Base-by-base conservation (phyloP, 2,329 filamentous ascomycete genomes). In the Verticillium albo-atrum region DNA sequence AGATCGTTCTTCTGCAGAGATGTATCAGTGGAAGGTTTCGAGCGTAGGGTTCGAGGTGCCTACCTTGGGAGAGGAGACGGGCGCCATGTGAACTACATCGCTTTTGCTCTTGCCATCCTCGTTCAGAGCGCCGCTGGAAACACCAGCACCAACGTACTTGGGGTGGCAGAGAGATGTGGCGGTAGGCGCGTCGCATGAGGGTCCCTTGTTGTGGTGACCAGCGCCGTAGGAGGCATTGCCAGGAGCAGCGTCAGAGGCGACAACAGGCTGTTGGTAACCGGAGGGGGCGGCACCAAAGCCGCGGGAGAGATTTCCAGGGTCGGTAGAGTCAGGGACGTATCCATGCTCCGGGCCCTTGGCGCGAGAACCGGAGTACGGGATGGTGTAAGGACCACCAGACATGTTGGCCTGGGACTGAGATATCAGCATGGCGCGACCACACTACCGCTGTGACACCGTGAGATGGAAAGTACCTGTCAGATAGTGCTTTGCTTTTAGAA, bases 321-420 rank as follows among this genome's bases (percentile, higher is more conserved):
- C n/a, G 20, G n/a, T 20, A 50, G 27, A 27, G 17, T 55, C 58
- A 17, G 58, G 58, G 12, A 61, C 53, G 15, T 62, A 51, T 25
- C 63, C 64, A 14, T 63, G 56, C 23, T 59, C 60, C 6, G 60
- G 64, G 54, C 61, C 66, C 35, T 66, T 54, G n/a, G 66, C 62
- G 15, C 66, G 63, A 6, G 61, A 61, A 20, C 67, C 66, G 9
- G 65, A 68, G 62, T 70, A 69, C 23, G 68, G 68, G 17, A 66
- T 63, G 15, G 67, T 70, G 59, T 70, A 68, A 2, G 68, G 68
- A 47, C 63, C 66, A 52, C 64, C 65, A n/a, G 64, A 61, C 26
- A 59, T 59, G 37, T 52, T 53, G 50, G 23, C 54, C 34, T 56
- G 52, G 32, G 54, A 32, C 37, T 60, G 63, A 54, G 35, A 57